Evolutionary conservation across 2,329 filamentous ascomycete genomes (phyloP), one percentile per base, ranked within the genome.

Genomic region (Aspergillus flavus): DNA sequence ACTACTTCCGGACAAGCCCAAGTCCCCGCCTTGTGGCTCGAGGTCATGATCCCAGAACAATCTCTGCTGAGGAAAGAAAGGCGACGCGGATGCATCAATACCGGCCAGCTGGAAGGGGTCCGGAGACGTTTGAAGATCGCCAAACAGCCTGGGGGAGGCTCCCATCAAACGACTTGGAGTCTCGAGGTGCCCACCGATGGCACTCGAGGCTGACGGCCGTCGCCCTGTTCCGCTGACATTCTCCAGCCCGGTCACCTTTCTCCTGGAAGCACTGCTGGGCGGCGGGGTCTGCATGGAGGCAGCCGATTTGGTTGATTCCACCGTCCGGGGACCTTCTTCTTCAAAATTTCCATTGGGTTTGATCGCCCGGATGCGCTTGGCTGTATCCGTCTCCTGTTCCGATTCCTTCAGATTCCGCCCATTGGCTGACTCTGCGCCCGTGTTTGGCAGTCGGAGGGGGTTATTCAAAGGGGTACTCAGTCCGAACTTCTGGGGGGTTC

Each of bases 211-310:
- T n/a, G 69, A 71, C 36, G 63, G 41, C 56, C 67, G 71, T 63
- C 67, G 69, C 4, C 67, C 66, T 28, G 68, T 59, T 46, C 68
- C 69, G 28, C 58, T 66, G 36, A 65, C 45, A 23, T 70, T 64
- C 28, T 75, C 74, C 57, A 75, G 72, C 65, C 74, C 75, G 19
- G 71, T 78, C 67, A 77, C 73, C 64, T 79, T 80, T 66, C 84
- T 82, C 70, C 82, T 81, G 6, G 82, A 84, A 21, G 85, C 85
- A 74, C 86, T 82, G 30, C 86, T 88, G 3, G 86, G 86, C 56
- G 86, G 86, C 39, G 86, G 86, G 14, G 86, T 89, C 74, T 88
- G 86, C 80, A 88, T 87, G 16, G 79, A 80, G 39, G 79, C 79
- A 32, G 79, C 79, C 10, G 79, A 81, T 59, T 77, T 80, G 62